Conservation (phyloP, 1,284 basidiomycete species). For the Trametes hirsuta region DNA sequence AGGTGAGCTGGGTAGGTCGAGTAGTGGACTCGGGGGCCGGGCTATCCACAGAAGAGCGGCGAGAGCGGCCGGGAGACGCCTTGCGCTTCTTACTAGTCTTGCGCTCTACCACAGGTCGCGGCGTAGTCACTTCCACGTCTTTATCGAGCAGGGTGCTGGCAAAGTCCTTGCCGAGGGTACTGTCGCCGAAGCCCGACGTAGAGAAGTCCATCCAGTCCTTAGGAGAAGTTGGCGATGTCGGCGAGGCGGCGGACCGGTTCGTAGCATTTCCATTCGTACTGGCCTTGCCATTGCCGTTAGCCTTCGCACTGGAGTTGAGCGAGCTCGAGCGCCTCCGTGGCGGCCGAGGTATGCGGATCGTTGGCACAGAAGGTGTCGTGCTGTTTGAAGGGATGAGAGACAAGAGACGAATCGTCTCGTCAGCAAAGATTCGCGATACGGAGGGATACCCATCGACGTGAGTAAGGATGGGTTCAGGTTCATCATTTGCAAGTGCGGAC, state of each 20-base stretch:
- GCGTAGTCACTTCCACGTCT: constrained; percentile 62
- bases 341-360: constrained; percentile 20
- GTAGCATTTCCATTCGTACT: constrained; percentile 13
- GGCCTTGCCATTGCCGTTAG: constrained; percentile 26
- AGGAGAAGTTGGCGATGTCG: constrained; percentile 26
- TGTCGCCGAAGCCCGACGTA: constrained; percentile 61
- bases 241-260: not conserved
- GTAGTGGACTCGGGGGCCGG: constrained; percentile 16
- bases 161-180: constrained; percentile 47
- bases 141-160: constrained; percentile 59
- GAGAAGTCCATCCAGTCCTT: constrained; percentile 56
- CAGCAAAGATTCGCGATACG: constrained; percentile 53
- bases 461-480: constrained; percentile 19
- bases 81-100: constrained; percentile 36
- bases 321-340: constrained; percentile 33
- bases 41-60: constrained; percentile 34
- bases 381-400: constrained; percentile 42
- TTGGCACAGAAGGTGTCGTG: constrained; percentile 16
- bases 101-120: constrained; percentile 34
- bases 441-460: constrained; percentile 24
- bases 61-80: constrained; percentile 27
- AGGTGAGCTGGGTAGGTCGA: constrained; percentile 10
- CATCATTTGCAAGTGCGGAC: constrained; percentile 34
- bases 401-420: constrained; percentile 66
- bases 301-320: constrained; percentile 16